Base-by-base conservation (phyloP, 306 rosid species). In the Dryas drummondii region DNA sequence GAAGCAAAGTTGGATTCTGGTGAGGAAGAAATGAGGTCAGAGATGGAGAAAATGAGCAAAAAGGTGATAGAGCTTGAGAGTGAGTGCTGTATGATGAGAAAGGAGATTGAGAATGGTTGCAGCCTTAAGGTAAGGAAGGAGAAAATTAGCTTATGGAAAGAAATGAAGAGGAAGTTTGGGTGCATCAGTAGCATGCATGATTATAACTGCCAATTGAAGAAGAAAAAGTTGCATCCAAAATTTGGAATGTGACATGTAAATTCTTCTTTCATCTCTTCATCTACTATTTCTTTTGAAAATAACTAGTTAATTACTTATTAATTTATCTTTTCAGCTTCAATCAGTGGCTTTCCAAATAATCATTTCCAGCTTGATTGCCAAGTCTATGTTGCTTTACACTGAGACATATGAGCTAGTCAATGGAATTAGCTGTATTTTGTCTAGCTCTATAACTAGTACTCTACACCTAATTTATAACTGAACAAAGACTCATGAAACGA, bases 121-220 rank as follows among this genome's bases (percentile, higher is more conserved):
- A 73, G 58, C 72, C 71, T 76, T 48, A 63, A 5, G 52, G 82
- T 17, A 70, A 80, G 59, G 79, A 86, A 80, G 58, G 83, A 76
- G 40, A 88, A 81, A 56, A 57, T 26, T 3, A 82, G 87, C 58
- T 71, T 86, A 81, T 88, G 93, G 91, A 69, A 45, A 54, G 83
- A 79, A 61, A 81, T 86, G 93, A 86, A 86, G 85, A 86, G 89
- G 64, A 88, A 86, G 77, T 86, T 88, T 32, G 91, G 91, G 4
- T 88, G 93, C 78, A 61, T 79, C 52, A 78, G 49, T 54, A 79
- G 51, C 12, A 5, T 62, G 40, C 58, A 63, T 16, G 67, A 84
- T 46, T 79, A 70, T 71, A 81, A 74, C 41, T 71, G 79, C 80
- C 87, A 82, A 8, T 63, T 64, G 48, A 88, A 81, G 51, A 86